Conservation (phyloP, 352 stramenopile species). For the Pythium guiyangense region DNA sequence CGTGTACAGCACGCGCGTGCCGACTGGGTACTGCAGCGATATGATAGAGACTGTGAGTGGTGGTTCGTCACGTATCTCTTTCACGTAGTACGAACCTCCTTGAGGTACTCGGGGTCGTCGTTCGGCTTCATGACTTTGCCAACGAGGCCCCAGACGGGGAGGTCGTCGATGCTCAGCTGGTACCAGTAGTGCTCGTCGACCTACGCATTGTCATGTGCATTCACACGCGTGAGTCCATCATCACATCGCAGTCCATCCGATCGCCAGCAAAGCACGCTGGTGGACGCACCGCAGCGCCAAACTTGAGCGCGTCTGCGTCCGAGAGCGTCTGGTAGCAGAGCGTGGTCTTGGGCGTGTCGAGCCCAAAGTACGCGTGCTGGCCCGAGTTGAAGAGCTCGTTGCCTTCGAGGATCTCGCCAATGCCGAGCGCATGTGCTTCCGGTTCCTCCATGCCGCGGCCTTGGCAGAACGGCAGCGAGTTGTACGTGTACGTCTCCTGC, state of each 20-base stretch:
- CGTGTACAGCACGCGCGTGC: slow-evolving; percentile 92
- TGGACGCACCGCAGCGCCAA: slow-evolving; percentile 54
- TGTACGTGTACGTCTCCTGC: slow-evolving; percentile 99
- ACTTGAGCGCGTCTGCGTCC: slow-evolving; percentile 70
- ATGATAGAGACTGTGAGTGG: neutral
- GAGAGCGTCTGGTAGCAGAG: slow-evolving; percentile 72
- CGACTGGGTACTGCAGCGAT: slow-evolving; percentile 50
- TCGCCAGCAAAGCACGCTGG: neutral
- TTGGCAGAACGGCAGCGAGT: slow-evolving; percentile 97
- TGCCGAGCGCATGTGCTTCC: slow-evolving; percentile 80
- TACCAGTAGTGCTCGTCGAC: slow-evolving; percentile 98
- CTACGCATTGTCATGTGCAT: slow-evolving; percentile 6
- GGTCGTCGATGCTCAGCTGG: slow-evolving; percentile 98
- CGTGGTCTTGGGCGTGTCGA: slow-evolving; percentile 58
- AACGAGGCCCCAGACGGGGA: slow-evolving; percentile 98
- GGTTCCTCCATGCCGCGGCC: slow-evolving; percentile 79
- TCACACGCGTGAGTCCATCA: neutral
- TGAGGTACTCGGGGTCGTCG: slow-evolving; percentile 76
- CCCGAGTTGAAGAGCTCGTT: slow-evolving; percentile 94
- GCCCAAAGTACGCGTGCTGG: slow-evolving; percentile 76
- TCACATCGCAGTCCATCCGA: no score
- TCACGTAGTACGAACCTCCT: slow-evolving; percentile 43
- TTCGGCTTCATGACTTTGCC: slow-evolving; percentile 93
- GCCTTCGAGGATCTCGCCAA: slow-evolving; percentile 95
- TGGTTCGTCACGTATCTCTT: neutral